Base-by-base conservation (phyloP, 2,329 filamentous ascomycete genomes). In the Talaromyces rugulosus region DNA sequence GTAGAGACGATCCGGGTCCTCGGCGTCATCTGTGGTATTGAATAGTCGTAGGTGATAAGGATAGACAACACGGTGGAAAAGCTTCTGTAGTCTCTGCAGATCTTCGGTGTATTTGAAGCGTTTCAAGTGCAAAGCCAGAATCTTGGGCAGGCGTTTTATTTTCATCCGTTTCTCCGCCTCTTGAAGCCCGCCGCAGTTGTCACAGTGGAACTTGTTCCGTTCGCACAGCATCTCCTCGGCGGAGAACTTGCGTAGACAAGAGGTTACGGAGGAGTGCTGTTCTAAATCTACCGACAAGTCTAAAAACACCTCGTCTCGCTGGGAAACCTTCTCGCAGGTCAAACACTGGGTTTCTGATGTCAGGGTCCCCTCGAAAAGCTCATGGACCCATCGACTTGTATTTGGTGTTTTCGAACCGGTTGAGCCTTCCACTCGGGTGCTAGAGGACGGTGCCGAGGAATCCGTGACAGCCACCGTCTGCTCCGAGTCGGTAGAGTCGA, bases 161-260 rank as follows among this genome's bases (percentile, higher is more conserved):
- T 98, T 99, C 95, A 99, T 99, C 66, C 95, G 87, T 81, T 98
- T 99, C 76, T 99, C 95, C 0, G 95, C 95, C 78, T 99, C 95
- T 76, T 99, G 95, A 60, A 99, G 80, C 2, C 95, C 95, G 59
- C 95, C 95, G 69, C 95, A 99, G 69, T 93, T 93, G 74, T 99
- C 95, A 78, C 95, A 99, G 73, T 99, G 94, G 68, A 99, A 99
- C 74, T 99, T 99, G 81, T 99, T 98, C 64, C 93, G 86, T 78
- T 99, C 95, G 72, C 95, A 98, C 62, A 99, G 84, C 92, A 98
- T 97, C 76, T 99, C 95, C 71, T 98, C 95, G 53, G 95, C 92
- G 0, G 95, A 99, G 71, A 99, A 99, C 70, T 97, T 96, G 63
- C 91, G 86, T 66, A 99, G 78, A 74, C 95, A 99, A 30, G 95